Evolutionary conservation across 345 rosid species (phyloP).

Genomic region (Eucalyptus cloeziana): DNA sequence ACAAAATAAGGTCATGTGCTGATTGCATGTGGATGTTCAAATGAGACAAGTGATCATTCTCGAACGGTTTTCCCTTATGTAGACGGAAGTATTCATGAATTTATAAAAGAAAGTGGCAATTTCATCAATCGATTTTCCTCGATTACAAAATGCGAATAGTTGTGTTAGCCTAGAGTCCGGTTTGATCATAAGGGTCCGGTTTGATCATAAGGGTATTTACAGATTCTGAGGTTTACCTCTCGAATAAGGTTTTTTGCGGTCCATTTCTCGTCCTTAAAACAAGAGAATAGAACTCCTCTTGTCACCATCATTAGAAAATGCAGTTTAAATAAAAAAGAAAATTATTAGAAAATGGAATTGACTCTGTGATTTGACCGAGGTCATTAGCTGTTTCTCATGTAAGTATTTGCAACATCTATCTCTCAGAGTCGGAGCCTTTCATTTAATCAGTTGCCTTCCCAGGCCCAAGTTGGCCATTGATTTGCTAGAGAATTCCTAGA

Average conservation of each 20-base stretch:
- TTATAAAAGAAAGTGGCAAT: background rate
- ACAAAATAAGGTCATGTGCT: background rate
- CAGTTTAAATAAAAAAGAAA: background rate
- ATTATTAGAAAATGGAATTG: background rate
- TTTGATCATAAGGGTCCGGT: background rate
- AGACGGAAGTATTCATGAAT: rapidly evolving
- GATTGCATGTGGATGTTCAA: background rate
- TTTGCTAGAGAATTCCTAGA: background rate
- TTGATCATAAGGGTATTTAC: background rate
- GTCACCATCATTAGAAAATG: background rate
- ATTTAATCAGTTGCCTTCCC: background rate
- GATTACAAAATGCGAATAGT: rapidly evolving
- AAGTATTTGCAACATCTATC: background rate
- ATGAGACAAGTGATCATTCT: background rate
- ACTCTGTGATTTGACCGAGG: background rate
- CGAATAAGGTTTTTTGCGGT: background rate
- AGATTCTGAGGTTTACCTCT: background rate
- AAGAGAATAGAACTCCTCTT: background rate
- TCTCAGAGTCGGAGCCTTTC: background rate
- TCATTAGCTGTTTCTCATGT: background rate
- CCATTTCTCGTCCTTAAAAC: background rate
- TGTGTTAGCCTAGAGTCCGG: background rate
- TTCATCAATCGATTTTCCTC: background rate
- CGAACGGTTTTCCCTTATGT: rapidly evolving
- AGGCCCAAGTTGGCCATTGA: background rate